Conservation (phyloP, 371 early-diverging fungal species). For the Mortierella sp. region DNA sequence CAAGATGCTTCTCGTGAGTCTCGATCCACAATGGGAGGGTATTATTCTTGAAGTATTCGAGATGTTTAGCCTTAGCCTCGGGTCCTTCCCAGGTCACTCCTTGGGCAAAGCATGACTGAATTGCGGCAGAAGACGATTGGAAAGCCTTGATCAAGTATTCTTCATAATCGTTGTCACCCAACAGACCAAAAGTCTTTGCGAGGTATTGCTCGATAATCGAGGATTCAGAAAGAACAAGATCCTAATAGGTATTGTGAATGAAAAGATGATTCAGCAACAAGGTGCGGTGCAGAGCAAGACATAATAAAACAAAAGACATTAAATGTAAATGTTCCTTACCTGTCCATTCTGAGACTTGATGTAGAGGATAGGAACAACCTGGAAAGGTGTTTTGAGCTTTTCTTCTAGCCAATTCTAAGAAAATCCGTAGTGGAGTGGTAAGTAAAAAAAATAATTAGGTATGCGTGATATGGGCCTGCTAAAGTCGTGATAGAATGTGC, state of each 20-base stretch:
- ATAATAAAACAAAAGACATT: not conserved
- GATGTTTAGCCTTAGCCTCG: constrained; percentile 10
- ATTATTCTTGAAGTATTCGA: constrained; percentile 4
- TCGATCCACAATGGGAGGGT: constrained; percentile 15
- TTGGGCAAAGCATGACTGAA: constrained; percentile 13
- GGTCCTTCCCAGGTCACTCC: constrained; percentile 26
- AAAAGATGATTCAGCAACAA: not conserved
- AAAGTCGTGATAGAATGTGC: too few species aligned
- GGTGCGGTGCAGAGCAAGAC: too few species aligned
- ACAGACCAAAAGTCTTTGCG: constrained; percentile 38
- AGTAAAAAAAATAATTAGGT: too few species aligned
- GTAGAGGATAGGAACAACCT: constrained; percentile 30
- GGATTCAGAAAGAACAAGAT: constrained; percentile 22
- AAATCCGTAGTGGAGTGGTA: not conserved
- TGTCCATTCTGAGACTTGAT: constrained; percentile 17
- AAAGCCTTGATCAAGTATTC: constrained; percentile 28
- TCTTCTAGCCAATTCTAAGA: constrained; percentile 26
- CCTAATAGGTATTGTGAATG: constrained; percentile 13
- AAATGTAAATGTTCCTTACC: constrained; percentile 9
- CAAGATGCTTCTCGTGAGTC: constrained; percentile 35
- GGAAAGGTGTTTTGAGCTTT: constrained; percentile 28
- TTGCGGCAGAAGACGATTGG: constrained; percentile 7
- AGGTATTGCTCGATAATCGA: constrained; percentile 33
- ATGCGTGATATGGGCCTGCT: too few species aligned
- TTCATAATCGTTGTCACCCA: constrained; percentile 48